A percentile compares a stretch with the other conserved stretches of the same genome.
Evolutionary conservation across 106 monocot genomes (phyloP).

Genomic region (Acorus calamus): DNA sequence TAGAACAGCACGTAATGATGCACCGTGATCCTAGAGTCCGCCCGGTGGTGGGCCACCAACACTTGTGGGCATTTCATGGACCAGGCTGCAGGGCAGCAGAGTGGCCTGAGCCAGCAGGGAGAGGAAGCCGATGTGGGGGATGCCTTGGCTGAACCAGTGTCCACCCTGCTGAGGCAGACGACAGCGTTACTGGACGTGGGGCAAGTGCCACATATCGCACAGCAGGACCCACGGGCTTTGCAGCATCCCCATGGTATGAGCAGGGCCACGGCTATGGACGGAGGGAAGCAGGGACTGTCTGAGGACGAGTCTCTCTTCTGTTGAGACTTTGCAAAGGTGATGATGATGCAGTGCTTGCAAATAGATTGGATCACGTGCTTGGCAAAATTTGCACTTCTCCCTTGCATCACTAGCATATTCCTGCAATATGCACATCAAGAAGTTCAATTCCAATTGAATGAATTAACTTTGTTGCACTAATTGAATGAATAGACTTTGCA

Average conservation of each 20-base stretch:
- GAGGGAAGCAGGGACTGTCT: slow-evolving; percentile 3
- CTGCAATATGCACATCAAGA: slow-evolving; percentile 14
- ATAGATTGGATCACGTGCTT: slow-evolving; percentile 54
- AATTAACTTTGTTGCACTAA: too few relatives aligned
- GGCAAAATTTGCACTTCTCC: slow-evolving; percentile 53
- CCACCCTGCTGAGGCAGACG: slow-evolving; percentile 21
- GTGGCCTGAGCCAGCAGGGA: slow-evolving; percentile 38
- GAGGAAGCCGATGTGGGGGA: slow-evolving; percentile 21
- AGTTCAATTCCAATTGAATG: too few relatives aligned
- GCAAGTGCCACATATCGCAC: slow-evolving; percentile 11
- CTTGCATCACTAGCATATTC: slow-evolving; percentile 59
- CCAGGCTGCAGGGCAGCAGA: slow-evolving; percentile 8
- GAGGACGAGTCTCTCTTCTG: slow-evolving; percentile 15
- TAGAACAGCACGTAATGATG: too few relatives aligned
- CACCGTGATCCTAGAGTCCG: background rate
- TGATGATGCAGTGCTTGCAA: slow-evolving; percentile 45
- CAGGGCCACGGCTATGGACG: slow-evolving; percentile 1
- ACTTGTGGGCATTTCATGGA: too few relatives aligned
- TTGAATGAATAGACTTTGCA: too few relatives aligned
- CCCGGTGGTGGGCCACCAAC: background rate
- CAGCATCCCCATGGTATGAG: slow-evolving; percentile 32
- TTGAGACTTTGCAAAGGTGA: slow-evolving; percentile 62
- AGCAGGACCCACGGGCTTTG: too few relatives aligned
- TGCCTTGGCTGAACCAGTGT: slow-evolving; percentile 22
- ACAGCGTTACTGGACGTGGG: slow-evolving; percentile 6